A percentile compares a stretch with the other conserved stretches of the same genome.
phyloP scores from a whole-genome alignment of 2,329 filamentous ascomycete genomes.

The Diaporthe citriasiana region DNA sequence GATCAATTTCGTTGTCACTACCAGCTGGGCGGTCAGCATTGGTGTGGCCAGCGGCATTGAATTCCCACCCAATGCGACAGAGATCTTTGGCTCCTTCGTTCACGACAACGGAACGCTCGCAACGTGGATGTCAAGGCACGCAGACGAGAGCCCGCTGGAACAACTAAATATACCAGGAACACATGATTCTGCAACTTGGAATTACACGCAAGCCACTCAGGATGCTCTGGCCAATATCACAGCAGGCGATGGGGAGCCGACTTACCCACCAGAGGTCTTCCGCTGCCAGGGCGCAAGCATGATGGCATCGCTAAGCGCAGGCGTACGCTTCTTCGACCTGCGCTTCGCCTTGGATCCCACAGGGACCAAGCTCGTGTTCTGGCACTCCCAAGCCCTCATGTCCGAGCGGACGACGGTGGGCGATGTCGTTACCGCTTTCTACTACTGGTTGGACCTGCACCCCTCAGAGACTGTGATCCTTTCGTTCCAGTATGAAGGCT shows the following conservation, averaged over 20 bases:
- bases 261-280: constrained; percentile 51
- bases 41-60: constrained; percentile 2
- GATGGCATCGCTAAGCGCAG: constrained; percentile 57
- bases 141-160: constrained; percentile 58
- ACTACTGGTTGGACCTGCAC: constrained; percentile 62
- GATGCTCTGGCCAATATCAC: constrained; percentile 56
- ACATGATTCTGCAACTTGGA: constrained; percentile 67
- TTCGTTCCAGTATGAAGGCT: constrained; percentile 62
- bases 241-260: constrained; percentile 53
- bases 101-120: constrained; percentile 45
- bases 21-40: neutral
- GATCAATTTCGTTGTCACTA: neutral
- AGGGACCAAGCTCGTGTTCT: constrained; percentile 61
- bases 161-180: constrained; percentile 65
- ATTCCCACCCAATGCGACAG: constrained; percentile 52
- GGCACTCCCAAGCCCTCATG: constrained; percentile 60
- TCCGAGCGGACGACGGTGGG: constrained; percentile 59
- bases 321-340: constrained; percentile 65
- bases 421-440: constrained; percentile 62
- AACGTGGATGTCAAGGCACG: constrained; percentile 61
- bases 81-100: constrained; percentile 57
- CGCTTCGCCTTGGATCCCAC: constrained; percentile 63
- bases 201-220: constrained; percentile 61
- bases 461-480: constrained; percentile 60
- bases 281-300: constrained; percentile 58